These are phyloP conservation scores for Silybum marianum DNA, from an alignment of 129 eudicot species.

Conservation along the genomic window DNA sequence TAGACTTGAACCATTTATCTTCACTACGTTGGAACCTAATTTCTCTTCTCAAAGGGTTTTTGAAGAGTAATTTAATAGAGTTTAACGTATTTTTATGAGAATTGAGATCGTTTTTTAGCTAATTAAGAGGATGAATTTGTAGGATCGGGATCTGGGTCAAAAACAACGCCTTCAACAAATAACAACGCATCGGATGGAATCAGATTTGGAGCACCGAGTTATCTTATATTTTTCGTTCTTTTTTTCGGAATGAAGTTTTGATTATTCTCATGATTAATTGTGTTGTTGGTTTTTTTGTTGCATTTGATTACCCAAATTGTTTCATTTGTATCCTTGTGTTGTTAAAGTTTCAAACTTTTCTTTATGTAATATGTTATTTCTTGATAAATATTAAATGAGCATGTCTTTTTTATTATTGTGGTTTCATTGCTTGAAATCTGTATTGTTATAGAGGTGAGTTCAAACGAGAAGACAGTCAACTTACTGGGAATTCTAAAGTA, in stretches of 20 bases:
- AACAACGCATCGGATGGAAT: constrained; percentile 42
- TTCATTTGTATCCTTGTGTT: constrained; percentile 28
- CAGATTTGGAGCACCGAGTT: constrained; percentile 39
- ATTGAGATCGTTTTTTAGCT: background rate
- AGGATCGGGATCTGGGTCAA: constrained; percentile 50
- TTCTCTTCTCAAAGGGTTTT: background rate
- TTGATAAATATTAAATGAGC: background rate
- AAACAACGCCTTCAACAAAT: constrained; percentile 58
- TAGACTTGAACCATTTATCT: background rate
- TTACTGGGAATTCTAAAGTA: no score
- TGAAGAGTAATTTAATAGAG: background rate
- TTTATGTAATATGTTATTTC: background rate
- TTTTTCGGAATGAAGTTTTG: constrained; percentile 37
- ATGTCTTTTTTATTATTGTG: no score
- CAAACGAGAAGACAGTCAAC: no score
- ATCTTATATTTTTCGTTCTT: constrained; percentile 36
- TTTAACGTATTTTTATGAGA: background rate
- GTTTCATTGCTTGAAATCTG: no score
- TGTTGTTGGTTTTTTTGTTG: background rate
- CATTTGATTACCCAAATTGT: constrained; percentile 5
- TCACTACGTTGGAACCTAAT: background rate
- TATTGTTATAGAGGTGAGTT: no score
- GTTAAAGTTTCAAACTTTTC: background rate
- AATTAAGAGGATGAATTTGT: constrained; percentile 7
- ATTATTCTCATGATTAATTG: constrained; percentile 24